Percentiles rank a stretch among this genome's conserved stretches.
Conservation (phyloP, 306 rosid genomes). For the Prinsepia uniflora region DNA sequence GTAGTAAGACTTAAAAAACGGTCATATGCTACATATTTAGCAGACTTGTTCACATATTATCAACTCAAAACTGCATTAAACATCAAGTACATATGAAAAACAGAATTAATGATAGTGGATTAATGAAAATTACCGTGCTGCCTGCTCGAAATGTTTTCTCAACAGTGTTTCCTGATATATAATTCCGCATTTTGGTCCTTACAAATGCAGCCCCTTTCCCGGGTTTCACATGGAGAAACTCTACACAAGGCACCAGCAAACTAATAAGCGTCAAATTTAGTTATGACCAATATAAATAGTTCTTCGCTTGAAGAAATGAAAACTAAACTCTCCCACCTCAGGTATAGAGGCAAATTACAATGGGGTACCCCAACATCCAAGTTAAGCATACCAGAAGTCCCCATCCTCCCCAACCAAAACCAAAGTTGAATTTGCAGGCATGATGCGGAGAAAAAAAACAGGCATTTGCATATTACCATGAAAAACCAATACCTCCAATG, state of each 20-base stretch:
- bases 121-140: conserved; percentile 49
- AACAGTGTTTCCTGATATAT: conserved; percentile 76
- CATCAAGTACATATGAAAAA: not conserved
- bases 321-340: not conserved
- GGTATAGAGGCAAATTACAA: not conserved
- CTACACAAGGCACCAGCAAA: conserved; percentile 32
- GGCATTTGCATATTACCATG: not conserved
- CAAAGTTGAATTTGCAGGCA: not conserved
- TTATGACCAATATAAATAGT: not conserved
- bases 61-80: conserved; percentile 2
- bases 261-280: not conserved
- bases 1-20: not conserved
- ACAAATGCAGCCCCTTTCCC: conserved; percentile 98
- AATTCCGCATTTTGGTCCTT: conserved; percentile 86
- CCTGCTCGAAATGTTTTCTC: conserved; percentile 97
- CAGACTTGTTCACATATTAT: conserved; percentile 8
- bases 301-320: not conserved
- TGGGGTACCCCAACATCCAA: not conserved
- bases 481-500: not conserved
- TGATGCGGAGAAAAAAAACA: not conserved
- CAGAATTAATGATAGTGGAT: not conserved
- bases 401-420: not conserved
- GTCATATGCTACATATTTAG: not conserved
- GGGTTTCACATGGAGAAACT: conserved; percentile 96
- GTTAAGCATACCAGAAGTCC: not conserved